Conservation (phyloP, 768 basidiomycete genomes). For the Tylopilus intermedius region DNA sequence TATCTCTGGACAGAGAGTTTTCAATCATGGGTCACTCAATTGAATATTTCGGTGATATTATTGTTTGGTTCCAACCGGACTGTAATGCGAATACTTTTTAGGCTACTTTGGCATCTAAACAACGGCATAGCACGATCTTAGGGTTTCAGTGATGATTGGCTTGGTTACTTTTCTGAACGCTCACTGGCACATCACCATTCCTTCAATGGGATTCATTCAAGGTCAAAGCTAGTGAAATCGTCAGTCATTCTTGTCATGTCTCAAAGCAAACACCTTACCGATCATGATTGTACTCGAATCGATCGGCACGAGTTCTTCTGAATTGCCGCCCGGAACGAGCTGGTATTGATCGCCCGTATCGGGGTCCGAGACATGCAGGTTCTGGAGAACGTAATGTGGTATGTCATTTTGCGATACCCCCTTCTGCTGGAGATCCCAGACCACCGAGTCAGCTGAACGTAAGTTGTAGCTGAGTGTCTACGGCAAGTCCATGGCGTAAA, state of each 20-base stretch:
- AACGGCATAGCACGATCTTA: too few relatives aligned
- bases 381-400: conserved; percentile 4
- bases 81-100: too few relatives aligned
- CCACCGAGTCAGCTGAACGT: neutral
- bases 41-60: too few relatives aligned
- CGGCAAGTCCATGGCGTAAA: neutral
- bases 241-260: neutral
- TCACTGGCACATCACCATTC: neutral
- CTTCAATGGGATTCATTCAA: neutral
- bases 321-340: neutral
- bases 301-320: neutral
- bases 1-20: too few relatives aligned
- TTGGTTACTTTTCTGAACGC: too few relatives aligned
- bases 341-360: conserved; percentile 6
- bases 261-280: neutral
- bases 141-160: too few relatives aligned
- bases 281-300: conserved; percentile 2
- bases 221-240: neutral
- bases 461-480: neutral
- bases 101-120: too few relatives aligned
- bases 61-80: too few relatives aligned
- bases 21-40: too few relatives aligned
- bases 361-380: conserved; percentile 1
- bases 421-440: neutral
- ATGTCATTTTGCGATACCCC: conserved; percentile 6